Evolutionary conservation across 1,284 basidiomycete genomes (phyloP).

Genomic region (Leccinum variabile): DNA sequence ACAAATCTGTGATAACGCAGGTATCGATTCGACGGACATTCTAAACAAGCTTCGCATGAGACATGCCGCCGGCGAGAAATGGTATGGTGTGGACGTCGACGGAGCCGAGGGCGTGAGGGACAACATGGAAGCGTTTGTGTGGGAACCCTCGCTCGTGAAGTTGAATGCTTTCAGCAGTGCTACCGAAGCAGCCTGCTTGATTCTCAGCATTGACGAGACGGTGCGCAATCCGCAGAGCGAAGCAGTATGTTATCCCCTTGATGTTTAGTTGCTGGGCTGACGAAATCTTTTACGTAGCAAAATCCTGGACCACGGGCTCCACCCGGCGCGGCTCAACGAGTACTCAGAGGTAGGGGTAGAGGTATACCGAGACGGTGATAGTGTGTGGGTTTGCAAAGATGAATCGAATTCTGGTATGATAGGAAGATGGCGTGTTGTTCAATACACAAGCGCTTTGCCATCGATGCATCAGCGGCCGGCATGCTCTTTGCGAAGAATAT

Average conservation of each 20-base stretch:
- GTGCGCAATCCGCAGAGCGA: slow-evolving; percentile 92
- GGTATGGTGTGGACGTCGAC: slow-evolving; percentile 97
- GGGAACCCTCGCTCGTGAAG: slow-evolving; percentile 97
- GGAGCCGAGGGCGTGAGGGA: slow-evolving; percentile 85
- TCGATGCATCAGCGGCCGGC: neutral
- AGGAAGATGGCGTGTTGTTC: slow-evolving; percentile 19
- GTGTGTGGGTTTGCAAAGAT: slow-evolving; percentile 4
- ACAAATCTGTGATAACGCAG: slow-evolving; percentile 98
- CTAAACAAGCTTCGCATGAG: slow-evolving; percentile 98
- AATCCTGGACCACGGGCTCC: slow-evolving; percentile 82
- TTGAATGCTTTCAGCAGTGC: slow-evolving; percentile 94
- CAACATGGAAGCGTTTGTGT: slow-evolving; percentile 97
- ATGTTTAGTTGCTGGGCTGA: slow-evolving; percentile 13
- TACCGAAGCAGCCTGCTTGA: slow-evolving; percentile 93
- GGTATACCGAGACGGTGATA: slow-evolving; percentile 68
- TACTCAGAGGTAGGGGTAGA: slow-evolving; percentile 79
- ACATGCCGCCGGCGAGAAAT: slow-evolving; percentile 84
- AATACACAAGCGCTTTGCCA: slow-evolving; percentile 13
- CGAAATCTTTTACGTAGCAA: slow-evolving; percentile 41
- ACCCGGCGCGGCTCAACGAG: slow-evolving; percentile 80
- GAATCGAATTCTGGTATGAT: slow-evolving; percentile 7
- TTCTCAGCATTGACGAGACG: slow-evolving; percentile 94
- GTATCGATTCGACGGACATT: slow-evolving; percentile 96
- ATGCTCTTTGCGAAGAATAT: neutral
- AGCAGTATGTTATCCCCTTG: slow-evolving; percentile 54